Conservation (phyloP, 257 asterid genomes). For the Rhazya stricta region DNA sequence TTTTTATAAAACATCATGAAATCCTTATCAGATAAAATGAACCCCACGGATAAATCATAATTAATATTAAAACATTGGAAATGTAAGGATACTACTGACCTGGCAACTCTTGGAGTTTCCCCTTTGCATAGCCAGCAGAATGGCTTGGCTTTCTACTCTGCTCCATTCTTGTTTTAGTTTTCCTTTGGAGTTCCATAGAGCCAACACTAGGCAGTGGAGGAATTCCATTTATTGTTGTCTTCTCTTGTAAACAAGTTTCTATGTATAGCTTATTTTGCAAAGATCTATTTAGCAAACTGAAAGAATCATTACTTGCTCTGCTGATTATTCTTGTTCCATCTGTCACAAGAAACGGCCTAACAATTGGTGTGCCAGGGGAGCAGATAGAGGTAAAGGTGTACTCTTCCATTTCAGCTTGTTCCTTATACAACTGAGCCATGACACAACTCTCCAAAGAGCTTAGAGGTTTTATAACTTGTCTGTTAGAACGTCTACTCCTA, state of each 20-base stretch:
- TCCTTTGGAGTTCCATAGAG: conserved; percentile 25
- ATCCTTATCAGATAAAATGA: background rate
- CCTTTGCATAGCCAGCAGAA: conserved; percentile 19
- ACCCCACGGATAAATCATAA: background rate
- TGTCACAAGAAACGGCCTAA: conserved; percentile 49
- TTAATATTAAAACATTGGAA: background rate
- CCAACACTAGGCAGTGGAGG: conserved; percentile 49
- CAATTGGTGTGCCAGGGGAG: conserved; percentile 31
- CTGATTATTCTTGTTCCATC: conserved; percentile 56
- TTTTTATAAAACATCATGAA: background rate
- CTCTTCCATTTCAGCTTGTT: conserved; percentile 43
- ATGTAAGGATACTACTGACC: conserved; percentile 29
- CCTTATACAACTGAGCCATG: conserved; percentile 69
- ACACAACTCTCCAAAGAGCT: conserved; percentile 81
- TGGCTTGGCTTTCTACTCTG: conserved; percentile 19
- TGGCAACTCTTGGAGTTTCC: conserved; percentile 30
- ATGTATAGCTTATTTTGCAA: conserved; percentile 20
- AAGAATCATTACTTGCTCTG: conserved; percentile 27
- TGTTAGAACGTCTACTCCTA: conserved; percentile 41
- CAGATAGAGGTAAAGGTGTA: conserved; percentile 24
- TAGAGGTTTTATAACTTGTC: conserved; percentile 39
- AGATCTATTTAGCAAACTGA: conserved; percentile 20
- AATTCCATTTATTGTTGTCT: conserved; percentile 35
- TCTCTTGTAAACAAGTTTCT: conserved; percentile 16
- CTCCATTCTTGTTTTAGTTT: conserved; percentile 26